Conservation (phyloP, 139 green algal genomes). For the Micractinium sp. region DNA sequence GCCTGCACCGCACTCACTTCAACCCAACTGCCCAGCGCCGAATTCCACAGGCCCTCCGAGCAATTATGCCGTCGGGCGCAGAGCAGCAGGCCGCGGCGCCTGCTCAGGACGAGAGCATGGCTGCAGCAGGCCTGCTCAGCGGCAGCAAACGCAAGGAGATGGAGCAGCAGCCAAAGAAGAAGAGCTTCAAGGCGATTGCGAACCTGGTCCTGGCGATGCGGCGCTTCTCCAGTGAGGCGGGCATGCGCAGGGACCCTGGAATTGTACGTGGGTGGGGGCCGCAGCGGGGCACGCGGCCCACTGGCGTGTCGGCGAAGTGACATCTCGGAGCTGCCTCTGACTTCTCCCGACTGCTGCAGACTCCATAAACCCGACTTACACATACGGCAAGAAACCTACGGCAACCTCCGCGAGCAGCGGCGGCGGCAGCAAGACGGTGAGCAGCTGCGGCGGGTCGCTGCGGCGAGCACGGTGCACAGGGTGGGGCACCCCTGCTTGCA, state of each 20-base stretch:
- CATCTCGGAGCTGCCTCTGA: too few relatives aligned
- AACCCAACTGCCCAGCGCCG: too few relatives aligned
- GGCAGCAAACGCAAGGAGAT: slow-evolving; percentile 6
- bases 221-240: slow-evolving; percentile 61
- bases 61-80: too few relatives aligned
- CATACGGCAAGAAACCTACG: slow-evolving; percentile 53
- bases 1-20: too few relatives aligned
- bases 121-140: background rate
- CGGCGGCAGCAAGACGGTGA: slow-evolving; percentile 9
- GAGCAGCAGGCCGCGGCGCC: too few relatives aligned
- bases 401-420: slow-evolving; percentile 20
- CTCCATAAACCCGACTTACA: slow-evolving; percentile 65
- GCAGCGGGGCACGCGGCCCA: background rate
- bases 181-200: slow-evolving; percentile 52
- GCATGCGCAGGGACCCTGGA: too few relatives aligned
- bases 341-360: slow-evolving; percentile 31
- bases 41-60: too few relatives aligned
- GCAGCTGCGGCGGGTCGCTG: background rate
- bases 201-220: slow-evolving; percentile 65
- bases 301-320: too few relatives aligned
- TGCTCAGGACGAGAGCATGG: background rate
- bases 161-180: background rate
- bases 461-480: background rate
- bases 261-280: background rate
- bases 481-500: too few relatives aligned